These are phyloP conservation scores for Backusella morwellensis DNA, from an alignment of 192 early-diverging fungal genomes.

Conservation along the genomic window DNA sequence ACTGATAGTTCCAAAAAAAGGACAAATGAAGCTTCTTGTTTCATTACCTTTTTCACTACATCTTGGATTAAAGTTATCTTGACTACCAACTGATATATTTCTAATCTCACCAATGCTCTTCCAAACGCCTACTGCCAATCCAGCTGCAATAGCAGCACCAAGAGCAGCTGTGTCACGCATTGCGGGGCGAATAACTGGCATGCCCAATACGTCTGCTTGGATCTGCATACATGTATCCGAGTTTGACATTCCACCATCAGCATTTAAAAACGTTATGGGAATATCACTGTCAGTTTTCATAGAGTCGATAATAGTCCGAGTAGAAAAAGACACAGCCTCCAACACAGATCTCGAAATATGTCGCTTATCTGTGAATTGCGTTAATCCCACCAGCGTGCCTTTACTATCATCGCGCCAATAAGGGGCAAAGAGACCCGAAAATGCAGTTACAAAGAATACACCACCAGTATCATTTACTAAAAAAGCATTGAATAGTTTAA, in stretches of 20 bases:
- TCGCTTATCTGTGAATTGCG: slow-evolving; percentile 80
- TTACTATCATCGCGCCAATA: slow-evolving; percentile 95
- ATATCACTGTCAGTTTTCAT: slow-evolving; percentile 78
- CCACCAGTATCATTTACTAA: slow-evolving; percentile 72
- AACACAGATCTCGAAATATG: slow-evolving; percentile 88
- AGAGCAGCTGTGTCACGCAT: slow-evolving; percentile 93
- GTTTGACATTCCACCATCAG: slow-evolving; percentile 91
- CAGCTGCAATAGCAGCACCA: slow-evolving; percentile 74
- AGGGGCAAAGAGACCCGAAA: slow-evolving; percentile 91
- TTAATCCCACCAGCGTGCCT: slow-evolving; percentile 83
- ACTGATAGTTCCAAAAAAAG: slow-evolving; percentile 13
- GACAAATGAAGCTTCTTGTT: neutral
- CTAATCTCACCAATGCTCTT: neutral
- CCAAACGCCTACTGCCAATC: slow-evolving; percentile 23
- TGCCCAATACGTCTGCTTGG: slow-evolving; percentile 81
- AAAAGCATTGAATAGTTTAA: slow-evolving; percentile 47
- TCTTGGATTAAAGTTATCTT: slow-evolving; percentile 7
- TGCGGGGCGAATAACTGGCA: slow-evolving; percentile 66
- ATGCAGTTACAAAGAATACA: slow-evolving; percentile 95
- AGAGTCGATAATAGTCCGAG: slow-evolving; percentile 82
- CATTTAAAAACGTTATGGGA: slow-evolving; percentile 70
- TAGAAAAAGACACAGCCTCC: slow-evolving; percentile 88
- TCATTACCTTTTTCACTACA: slow-evolving; percentile 2
- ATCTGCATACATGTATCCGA: slow-evolving; percentile 91
- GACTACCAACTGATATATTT: neutral